Evolutionary conservation across 1,284 basidiomycete species (phyloP), one percentile per base, ranked within the genome.

Genomic region (Stygiomarasmius scandens): DNA sequence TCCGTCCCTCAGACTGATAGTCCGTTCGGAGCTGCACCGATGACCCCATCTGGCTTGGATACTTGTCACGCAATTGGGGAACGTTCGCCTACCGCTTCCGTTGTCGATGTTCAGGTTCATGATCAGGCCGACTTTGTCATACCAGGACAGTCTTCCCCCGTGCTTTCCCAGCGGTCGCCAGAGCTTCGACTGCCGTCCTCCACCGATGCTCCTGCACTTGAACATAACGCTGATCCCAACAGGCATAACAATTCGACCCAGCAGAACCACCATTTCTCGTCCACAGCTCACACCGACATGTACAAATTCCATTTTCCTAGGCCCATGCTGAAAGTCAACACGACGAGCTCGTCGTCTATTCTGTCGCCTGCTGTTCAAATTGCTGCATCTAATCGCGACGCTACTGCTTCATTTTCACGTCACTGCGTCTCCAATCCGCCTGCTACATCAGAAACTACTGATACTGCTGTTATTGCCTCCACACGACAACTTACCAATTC

Each of bases 1-100:
- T 46, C 53, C 24, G 29, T 55, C 5, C 36, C 46, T 32, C 24
- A 38, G 20, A 45, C 53, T 25, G 8, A 38, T n/a, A n/a, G n/a
- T n/a, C n/a, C n/a, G n/a, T n/a, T n/a, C n/a, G n/a, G n/a, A 20
- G 48, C 45, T 27, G 32, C 45, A 34, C 27, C 27, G 5, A 4
- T 29, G 20, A 54, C n/a, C 12, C 19, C 41, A 19, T 20, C 12
- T 34, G 36, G 49, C 24, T 19, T 6, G 43, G 34, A 46, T 11
- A 11, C 49, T 19, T 5, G 29, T n/a, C 46, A 24, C 51, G 36
- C 47, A 19, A 49, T 32, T 27, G 4, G 32, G 10, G 43, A 56
- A 47, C 55, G 55, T 23, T 56, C 55, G 27, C 55, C 55, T 19
- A 56, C 49, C 9, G 32, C 23, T 24, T 56, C 49, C 16, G 41